Evolutionary conservation across 83 land plant genomes (phyloP).

Genomic region (Picea engelmannii): DNA sequence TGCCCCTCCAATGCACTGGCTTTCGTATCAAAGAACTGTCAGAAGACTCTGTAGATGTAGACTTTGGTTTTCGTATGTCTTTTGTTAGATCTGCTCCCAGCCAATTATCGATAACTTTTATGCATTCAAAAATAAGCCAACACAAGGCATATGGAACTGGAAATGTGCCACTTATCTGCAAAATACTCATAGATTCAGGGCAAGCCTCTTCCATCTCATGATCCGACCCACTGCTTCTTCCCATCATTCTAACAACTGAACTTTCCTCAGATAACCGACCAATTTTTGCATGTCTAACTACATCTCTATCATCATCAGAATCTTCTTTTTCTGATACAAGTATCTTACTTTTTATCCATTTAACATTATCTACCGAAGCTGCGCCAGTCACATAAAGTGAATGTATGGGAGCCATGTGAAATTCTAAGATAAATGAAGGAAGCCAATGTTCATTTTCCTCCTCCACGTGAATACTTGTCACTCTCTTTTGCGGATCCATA

Average conservation of each 20-base stretch:
- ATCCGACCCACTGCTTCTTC: constrained; percentile 25
- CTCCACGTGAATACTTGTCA: constrained; percentile 68
- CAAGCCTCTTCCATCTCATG: constrained; percentile 6
- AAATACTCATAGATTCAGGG: neutral
- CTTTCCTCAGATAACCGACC: constrained; percentile 64
- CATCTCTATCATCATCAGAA: constrained; percentile 34
- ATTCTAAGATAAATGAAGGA: constrained; percentile 52
- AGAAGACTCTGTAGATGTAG: neutral
- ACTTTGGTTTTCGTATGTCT: constrained; percentile 13
- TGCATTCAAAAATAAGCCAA: constrained; percentile 70
- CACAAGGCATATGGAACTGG: constrained; percentile 33
- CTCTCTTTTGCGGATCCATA: constrained; percentile 85
- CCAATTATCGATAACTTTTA: constrained; percentile 75
- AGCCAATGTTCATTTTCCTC: constrained; percentile 75
- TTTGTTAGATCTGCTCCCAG: constrained; percentile 35
- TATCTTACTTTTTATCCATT: constrained; percentile 20
- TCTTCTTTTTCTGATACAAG: constrained; percentile 7
- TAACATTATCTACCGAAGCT: constrained; percentile 26
- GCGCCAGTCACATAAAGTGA: constrained; percentile 66
- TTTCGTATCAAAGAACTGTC: constrained; percentile 13
- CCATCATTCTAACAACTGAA: constrained; percentile 35
- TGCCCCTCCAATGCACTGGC: constrained; percentile 28
- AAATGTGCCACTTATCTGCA: neutral
- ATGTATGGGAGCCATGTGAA: constrained; percentile 64
- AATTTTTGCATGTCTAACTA: constrained; percentile 65